Conservation (phyloP, 169 alveolate genomes). For the Perkinsus olseni region DNA sequence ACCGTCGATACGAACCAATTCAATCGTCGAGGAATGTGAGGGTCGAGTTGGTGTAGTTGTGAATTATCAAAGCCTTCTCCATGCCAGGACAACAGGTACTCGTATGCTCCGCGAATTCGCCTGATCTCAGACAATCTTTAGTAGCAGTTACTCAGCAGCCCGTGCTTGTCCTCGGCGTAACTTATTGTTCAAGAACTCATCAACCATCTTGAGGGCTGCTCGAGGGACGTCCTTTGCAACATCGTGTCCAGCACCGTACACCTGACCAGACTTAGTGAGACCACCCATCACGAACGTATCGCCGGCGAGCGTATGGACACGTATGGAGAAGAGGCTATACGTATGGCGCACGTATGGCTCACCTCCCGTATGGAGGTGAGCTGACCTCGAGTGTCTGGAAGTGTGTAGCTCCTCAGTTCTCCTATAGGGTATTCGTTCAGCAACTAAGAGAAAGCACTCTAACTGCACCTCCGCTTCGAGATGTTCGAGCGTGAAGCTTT, state of each 20-base stretch:
- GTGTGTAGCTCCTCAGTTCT: background rate
- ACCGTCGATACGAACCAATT: too few species aligned
- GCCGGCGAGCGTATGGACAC: background rate
- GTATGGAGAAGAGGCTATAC: too few species aligned
- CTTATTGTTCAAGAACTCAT: background rate
- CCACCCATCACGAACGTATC: background rate
- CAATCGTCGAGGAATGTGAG: too few species aligned
- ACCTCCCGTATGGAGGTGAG: background rate
- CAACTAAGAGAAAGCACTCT: background rate
- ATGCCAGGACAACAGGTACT: too few species aligned
- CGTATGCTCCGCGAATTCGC: too few species aligned
- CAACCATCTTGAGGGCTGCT: background rate
- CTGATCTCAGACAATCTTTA: too few species aligned
- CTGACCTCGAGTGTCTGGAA: background rate
- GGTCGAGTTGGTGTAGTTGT: too few species aligned
- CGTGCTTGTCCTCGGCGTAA: too few species aligned
- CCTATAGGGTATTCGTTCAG: background rate
- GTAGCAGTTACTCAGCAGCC: too few species aligned
- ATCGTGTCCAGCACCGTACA: background rate
- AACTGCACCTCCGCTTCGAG: too few species aligned
- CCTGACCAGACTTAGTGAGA: background rate
- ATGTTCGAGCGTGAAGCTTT: background rate
- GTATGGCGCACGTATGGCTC: too few species aligned
- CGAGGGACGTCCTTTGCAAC: background rate
- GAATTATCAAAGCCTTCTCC: too few species aligned